A percentile compares a stretch with the other conserved stretches of the same genome.
Evolutionary conservation across 192 early-diverging fungal species (phyloP).

Genomic region (Backusella liffmaniae): DNA sequence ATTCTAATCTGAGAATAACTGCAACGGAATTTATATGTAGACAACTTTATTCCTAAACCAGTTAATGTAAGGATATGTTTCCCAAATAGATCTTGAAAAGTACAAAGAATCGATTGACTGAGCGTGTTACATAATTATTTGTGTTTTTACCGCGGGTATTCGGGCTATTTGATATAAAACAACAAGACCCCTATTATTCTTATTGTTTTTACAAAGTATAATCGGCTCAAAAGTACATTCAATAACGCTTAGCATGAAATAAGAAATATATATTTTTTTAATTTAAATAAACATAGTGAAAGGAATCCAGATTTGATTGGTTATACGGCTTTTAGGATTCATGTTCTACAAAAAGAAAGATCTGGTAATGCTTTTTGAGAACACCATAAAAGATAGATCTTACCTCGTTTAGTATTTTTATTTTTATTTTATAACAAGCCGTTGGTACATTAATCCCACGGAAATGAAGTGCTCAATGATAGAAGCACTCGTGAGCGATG

Average conservation of each 20-base stretch:
- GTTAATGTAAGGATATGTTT: not conserved
- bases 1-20: not conserved
- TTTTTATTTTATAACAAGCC: not conserved
- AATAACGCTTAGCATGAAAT: not conserved
- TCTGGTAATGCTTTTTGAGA: not conserved
- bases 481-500: not conserved
- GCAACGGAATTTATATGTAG: not conserved
- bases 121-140: not conserved
- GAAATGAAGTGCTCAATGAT: not conserved
- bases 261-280: not conserved
- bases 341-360: conserved; percentile 4
- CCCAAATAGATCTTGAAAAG: not conserved
- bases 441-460: not conserved
- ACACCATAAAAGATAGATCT: not conserved
- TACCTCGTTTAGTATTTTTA: not conserved
- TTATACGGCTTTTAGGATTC: not conserved
- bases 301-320: not conserved
- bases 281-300: not conserved
- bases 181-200: not conserved
- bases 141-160: not conserved
- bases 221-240: not conserved
- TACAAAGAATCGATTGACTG: not conserved
- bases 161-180: not conserved
- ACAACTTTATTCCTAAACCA: not conserved
- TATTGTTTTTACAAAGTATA: not conserved